phyloP scores from a whole-genome alignment of 495 filamentous ascomycete species.

The Trichodelitschia bisporula region DNA sequence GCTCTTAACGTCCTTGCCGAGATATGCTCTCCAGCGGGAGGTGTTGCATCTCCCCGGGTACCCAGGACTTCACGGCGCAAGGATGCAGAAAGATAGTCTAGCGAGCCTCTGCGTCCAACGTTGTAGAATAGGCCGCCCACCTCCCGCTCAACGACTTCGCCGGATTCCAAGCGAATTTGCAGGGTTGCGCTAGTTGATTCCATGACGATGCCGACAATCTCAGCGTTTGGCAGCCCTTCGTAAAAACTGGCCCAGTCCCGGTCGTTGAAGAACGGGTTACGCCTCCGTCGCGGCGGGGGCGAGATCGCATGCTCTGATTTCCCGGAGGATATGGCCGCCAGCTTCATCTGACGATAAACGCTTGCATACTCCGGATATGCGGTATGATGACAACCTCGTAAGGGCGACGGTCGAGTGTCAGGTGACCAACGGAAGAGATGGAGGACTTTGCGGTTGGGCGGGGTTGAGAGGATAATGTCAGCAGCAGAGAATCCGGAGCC shows the following conservation, averaged over 20 bases:
- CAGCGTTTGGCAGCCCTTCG: slow-evolving; percentile 33
- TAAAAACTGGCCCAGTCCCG: slow-evolving; percentile 27
- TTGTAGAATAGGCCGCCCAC: slow-evolving; percentile 32
- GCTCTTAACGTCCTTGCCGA: background rate
- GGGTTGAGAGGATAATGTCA: slow-evolving; percentile 33
- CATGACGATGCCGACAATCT: slow-evolving; percentile 21
- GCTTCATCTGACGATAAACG: slow-evolving; percentile 39
- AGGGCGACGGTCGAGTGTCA: slow-evolving; percentile 26
- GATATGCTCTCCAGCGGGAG: too few relatives aligned
- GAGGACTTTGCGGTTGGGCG: slow-evolving; percentile 25
- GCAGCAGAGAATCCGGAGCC: slow-evolving; percentile 43
- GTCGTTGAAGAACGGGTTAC: slow-evolving; percentile 17
- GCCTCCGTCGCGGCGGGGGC: too few relatives aligned
- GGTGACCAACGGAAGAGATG: slow-evolving; percentile 40
- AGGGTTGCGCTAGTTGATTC: slow-evolving; percentile 13
- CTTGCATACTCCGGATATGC: slow-evolving; percentile 45
- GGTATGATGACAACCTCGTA: slow-evolving; percentile 34
- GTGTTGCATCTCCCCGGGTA: too few relatives aligned
- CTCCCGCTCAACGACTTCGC: slow-evolving; percentile 19
- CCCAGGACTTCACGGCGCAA: slow-evolving; percentile 28
- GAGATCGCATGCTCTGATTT: too few relatives aligned
- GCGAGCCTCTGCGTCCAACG: slow-evolving; percentile 32
- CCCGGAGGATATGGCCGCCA: slow-evolving; percentile 23
- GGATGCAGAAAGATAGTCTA: slow-evolving; percentile 26
- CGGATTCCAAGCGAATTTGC: slow-evolving; percentile 22